Evolutionary conservation across 371 early-diverging fungal genomes (phyloP).

Genomic region (Mortierella sp.): DNA sequence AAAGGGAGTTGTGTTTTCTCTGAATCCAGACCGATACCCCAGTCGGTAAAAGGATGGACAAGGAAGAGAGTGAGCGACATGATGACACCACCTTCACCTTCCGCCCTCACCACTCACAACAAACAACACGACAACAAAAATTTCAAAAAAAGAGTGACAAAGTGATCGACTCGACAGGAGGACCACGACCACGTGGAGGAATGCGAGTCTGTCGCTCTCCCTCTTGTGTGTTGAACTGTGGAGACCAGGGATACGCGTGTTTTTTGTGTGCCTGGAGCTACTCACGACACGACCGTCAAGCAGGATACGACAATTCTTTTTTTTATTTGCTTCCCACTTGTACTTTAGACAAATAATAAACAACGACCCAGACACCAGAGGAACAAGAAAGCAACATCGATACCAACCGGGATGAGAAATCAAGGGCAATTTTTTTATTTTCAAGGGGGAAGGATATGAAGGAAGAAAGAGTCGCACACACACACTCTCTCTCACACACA

Average conservation of each 20-base stretch:
- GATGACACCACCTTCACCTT: neutral
- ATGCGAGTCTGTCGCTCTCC: neutral
- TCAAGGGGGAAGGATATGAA: neutral
- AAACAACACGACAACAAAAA: neutral
- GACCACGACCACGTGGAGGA: neutral
- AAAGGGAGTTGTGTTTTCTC: conserved; percentile 41
- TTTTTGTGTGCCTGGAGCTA: neutral
- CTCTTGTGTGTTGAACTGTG: neutral
- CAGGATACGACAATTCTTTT: neutral
- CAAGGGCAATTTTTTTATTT: neutral
- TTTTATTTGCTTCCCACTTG: neutral
- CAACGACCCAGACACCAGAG: neutral
- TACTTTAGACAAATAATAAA: neutral
- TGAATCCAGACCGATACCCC: conserved; percentile 57
- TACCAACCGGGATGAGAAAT: neutral
- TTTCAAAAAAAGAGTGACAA: neutral
- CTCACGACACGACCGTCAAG: neutral
- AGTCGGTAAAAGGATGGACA: conserved; percentile 24
- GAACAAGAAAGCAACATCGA: neutral
- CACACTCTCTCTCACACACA: neutral
- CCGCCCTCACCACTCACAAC: neutral
- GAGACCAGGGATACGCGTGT: neutral
- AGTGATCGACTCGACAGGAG: neutral
- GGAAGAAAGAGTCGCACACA: neutral
- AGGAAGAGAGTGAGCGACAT: neutral